Conservation (phyloP, 768 basidiomycete genomes). For the Leccinum longicurvipes region DNA sequence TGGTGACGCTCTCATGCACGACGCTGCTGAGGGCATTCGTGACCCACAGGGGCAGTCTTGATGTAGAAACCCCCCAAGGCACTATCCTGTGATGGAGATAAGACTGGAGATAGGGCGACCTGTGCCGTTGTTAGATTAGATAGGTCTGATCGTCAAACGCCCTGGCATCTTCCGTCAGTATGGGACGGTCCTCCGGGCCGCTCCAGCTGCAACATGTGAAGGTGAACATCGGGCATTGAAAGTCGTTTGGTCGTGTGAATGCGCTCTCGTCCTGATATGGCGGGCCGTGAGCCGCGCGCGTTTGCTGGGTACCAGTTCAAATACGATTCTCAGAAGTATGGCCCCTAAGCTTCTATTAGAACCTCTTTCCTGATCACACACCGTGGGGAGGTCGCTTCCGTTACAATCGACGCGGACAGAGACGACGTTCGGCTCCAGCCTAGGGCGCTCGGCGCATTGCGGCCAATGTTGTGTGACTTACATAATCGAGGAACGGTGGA, state of each 20-base stretch:
- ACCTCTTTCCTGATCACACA: too few relatives aligned
- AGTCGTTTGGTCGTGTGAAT: neutral
- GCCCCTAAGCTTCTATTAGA: too few relatives aligned
- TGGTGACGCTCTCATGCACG: neutral
- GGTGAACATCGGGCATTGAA: too few relatives aligned
- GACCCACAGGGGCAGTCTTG: neutral
- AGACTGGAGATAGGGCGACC: neutral
- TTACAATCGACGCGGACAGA: neutral
- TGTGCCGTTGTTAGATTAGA: too few relatives aligned
- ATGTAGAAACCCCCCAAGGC: neutral
- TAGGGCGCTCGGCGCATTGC: neutral
- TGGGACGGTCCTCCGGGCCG: neutral
- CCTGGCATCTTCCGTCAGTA: too few relatives aligned
- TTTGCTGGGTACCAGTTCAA: neutral
- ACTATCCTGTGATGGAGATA: constrained; percentile 8
- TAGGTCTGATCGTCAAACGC: too few relatives aligned
- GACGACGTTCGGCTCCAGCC: too few relatives aligned
- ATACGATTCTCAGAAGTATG: neutral
- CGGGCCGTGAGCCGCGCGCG: too few relatives aligned
- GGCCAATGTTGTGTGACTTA: constrained; percentile 6
- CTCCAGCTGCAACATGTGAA: neutral
- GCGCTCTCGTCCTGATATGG: neutral
- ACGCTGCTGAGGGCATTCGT: neutral
- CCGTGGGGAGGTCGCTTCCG: neutral
- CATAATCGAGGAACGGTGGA: constrained; percentile 10